Evolutionary conservation across 257 asterid species (phyloP), one percentile per base, ranked within the genome.

Genomic region (Nyctanthes arbortristis): DNA sequence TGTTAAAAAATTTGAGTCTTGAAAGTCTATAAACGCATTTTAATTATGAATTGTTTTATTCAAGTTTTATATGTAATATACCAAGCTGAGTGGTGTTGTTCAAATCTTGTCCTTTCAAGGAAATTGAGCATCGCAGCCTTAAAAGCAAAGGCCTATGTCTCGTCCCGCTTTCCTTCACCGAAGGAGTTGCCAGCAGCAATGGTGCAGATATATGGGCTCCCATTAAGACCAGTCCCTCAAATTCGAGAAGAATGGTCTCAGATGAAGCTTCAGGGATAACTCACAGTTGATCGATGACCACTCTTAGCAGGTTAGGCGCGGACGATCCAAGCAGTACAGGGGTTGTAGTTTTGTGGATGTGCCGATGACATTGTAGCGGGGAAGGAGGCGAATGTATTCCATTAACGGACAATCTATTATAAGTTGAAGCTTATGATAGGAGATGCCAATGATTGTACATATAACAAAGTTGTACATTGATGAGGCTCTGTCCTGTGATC

Each of bases 171-270:
- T 81, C 92, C 2, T 85, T 74, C 47, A 87, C 95, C 0, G 34
- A 13, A 16, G 96, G 95, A 43, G 90, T 88, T 25, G 90, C 77
- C 2, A 77, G 86, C 74, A 85, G 96, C 84, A 93, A 93, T 45
- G 98, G 98, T 65, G 98, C 98, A 0, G 97, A 93, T 79, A 93
- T 93, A 25, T 93, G 98, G 98, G 96, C 97, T 3, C 98, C 98
- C 16, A 83, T 83, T 34, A 89, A 87, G 70, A 79, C 88, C 24
- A 54, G 66, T 58, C 78, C 63, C 82, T 56, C 43, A 30, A 77
- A 61, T 63, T 75, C 69, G 20, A 79, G 71, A 63, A 78, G 70
- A 57, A 37, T 29, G 27, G 60, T 36, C 60, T 66, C 63, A 3
- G 81, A 75, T 36, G 80, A 70, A 60, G 71, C 39, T 18, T 81